Percentiles rank a stretch among this genome's conserved stretches.
phyloP scores from a whole-genome alignment of 2,329 filamentous ascomycete genomes.

The Penicillium sp. region DNA sequence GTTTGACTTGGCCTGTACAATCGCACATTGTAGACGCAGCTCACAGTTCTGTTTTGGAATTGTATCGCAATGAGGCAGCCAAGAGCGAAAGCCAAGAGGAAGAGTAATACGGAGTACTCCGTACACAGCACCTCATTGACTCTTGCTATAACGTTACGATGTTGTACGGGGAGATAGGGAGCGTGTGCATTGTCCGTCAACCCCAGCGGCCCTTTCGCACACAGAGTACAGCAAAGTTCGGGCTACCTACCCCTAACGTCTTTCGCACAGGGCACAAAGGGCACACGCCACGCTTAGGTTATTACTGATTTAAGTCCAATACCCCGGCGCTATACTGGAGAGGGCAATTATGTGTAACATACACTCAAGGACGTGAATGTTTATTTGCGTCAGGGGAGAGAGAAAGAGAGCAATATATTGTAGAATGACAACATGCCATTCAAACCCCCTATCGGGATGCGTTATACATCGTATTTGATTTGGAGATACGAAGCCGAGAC shows the following conservation, averaged over 20 bases:
- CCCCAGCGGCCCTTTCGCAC: background rate
- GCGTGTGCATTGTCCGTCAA: constrained; percentile 5
- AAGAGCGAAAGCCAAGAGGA: constrained; percentile 1
- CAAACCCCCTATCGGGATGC: too few relatives aligned
- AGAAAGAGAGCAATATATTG: too few relatives aligned
- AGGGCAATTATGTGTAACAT: too few relatives aligned
- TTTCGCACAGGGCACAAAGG: background rate
- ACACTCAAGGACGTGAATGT: too few relatives aligned
- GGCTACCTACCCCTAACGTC: background rate
- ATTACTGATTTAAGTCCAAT: background rate
- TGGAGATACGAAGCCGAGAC: too few relatives aligned
- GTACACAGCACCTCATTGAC: background rate
- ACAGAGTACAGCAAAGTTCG: background rate
- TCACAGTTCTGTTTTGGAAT: background rate
- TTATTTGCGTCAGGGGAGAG: too few relatives aligned
- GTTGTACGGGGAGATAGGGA: background rate
- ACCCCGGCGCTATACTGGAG: background rate
- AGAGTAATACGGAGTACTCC: background rate
- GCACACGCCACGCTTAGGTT: background rate
- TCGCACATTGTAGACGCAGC: background rate
- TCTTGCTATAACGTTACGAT: background rate
- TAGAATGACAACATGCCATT: too few relatives aligned
- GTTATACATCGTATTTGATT: too few relatives aligned
- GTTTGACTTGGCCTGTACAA: background rate
- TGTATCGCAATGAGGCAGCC: background rate